A percentile compares a stretch with the other conserved stretches of the same genome.
These are phyloP conservation scores for Fraxinus latifolia DNA, from an alignment of 305 asterid genomes.

Conservation along the genomic window DNA sequence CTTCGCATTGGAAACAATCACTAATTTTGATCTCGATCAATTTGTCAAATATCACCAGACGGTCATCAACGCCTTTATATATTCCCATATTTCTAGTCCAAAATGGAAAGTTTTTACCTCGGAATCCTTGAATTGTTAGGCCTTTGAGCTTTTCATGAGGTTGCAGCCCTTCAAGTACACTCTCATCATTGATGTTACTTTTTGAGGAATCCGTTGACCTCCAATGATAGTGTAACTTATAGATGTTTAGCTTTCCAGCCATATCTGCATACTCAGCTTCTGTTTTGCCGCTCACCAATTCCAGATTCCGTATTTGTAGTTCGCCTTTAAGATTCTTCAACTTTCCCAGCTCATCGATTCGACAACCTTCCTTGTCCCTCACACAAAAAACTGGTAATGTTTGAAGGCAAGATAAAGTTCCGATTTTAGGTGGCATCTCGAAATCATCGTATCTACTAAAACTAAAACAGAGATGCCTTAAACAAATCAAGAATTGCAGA, in stretches of 20 bases:
- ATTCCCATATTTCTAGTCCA: constrained; percentile 34
- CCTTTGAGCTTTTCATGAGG: constrained; percentile 27
- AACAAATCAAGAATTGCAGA: constrained; percentile 2
- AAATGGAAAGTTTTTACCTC: constrained; percentile 21
- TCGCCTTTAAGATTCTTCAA: constrained; percentile 15
- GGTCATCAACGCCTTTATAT: not conserved
- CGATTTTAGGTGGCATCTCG: constrained; percentile 18
- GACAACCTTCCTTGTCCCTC: constrained; percentile 1
- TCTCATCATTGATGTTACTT: not conserved
- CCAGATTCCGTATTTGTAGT: not conserved
- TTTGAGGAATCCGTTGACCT: not conserved
- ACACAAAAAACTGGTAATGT: not conserved
- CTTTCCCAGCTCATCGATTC: constrained; percentile 7
- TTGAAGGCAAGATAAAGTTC: constrained; percentile 26
- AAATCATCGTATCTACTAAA: not conserved
- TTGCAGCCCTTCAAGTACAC: constrained; percentile 37
- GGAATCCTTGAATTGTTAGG: constrained; percentile 8
- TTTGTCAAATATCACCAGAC: not conserved
- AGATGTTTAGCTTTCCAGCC: constrained; percentile 2
- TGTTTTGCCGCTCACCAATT: constrained; percentile 7
- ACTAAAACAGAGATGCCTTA: constrained; percentile 22
- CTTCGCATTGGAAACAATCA: not conserved
- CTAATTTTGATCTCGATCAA: not conserved
- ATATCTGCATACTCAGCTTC: constrained; percentile 22
- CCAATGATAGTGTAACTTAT: not conserved